Evolutionary conservation across 495 filamentous ascomycete genomes (phyloP).

Genomic region (Acidiella bohemica): DNA sequence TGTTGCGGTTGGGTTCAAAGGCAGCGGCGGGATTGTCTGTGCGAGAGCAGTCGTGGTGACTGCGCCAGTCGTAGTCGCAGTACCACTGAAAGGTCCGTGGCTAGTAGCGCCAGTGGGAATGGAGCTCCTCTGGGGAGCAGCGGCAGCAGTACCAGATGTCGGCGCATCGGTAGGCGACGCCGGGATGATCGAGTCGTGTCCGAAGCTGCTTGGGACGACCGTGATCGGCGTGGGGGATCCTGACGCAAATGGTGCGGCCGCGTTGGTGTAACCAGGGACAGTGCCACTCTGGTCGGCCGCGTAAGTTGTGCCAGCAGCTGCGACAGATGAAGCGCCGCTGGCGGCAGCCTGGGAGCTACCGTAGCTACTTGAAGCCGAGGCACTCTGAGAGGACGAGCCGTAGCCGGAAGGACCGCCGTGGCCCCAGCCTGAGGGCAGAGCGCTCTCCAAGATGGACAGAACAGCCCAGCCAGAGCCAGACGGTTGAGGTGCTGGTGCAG

Average conservation of each 20-base stretch:
- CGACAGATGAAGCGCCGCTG: neutral
- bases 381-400: no score
- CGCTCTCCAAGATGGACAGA: neutral
- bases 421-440: neutral
- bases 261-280: conserved; percentile 26
- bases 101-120: conserved; percentile 25
- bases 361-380: neutral
- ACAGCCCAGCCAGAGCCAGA: neutral
- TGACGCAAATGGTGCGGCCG: conserved; percentile 20
- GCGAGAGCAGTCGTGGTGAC: conserved; percentile 11
- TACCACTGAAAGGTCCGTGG: conserved; percentile 29
- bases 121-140: conserved; percentile 17
- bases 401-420: conserved; percentile 4
- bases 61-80: conserved; percentile 29
- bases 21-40: conserved; percentile 22
- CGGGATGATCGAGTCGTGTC: conserved; percentile 16
- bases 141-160: conserved; percentile 6
- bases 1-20: conserved; percentile 29
- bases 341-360: neutral
- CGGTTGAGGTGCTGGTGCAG: conserved; percentile 17
- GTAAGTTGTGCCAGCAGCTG: neutral
- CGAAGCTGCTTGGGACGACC: conserved; percentile 15
- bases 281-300: conserved; percentile 6
- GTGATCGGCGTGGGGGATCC: conserved; percentile 15
- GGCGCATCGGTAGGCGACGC: conserved; percentile 14